Base-by-base conservation (phyloP, 2,329 filamentous ascomycete genomes). In the Pyricularia sp. region DNA sequence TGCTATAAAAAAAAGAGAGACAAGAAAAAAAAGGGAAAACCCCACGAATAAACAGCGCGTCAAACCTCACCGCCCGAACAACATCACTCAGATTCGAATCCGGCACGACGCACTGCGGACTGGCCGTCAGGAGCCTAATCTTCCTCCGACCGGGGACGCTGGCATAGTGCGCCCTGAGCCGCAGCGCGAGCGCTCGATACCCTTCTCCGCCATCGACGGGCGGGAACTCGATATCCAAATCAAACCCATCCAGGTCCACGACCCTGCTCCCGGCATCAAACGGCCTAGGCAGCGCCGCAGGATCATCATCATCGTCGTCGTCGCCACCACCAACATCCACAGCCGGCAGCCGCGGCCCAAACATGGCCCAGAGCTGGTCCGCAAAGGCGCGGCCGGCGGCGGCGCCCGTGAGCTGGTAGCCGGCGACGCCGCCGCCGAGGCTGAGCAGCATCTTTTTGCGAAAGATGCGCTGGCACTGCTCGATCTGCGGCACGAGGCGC, bases 101-200 rank as follows among this genome's bases (percentile, higher is more conserved):
- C 12, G 75, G 71, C 53, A 81, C 76, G 67, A 79, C 70, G 6
- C 80, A 82, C 67, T 82, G 77, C 26, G 79, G 79, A 31, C 78
- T 78, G 65, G 73, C 78, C 6, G 78, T 77, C 62, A 82, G 74
- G 68, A 76, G 72, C 55, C 77, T 65, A 1, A 69, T 69, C 63
- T 35, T 66, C 35, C 13, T 22, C 31, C 40, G 22, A 12, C 33
- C 62, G 40, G 35, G 66, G 60, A 31, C 53, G 12, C 67, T 66
- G 2, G 70, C 66, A 65, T 73, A 71, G 22, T 73, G 71, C 10
- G 65, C 44, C 49, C 76, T 77, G 62, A 79, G 70, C 33, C 65
- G 60, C 4, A 53, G 60, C 66, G 28, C 33, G 10, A 64, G 60
- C 59, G 35, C n/a, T 26, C 28, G 59, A 62, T 67, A 65, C 10